Evolutionary conservation across 2,329 filamentous ascomycete genomes (phyloP).

Genomic region (Sporothrix euskadiensis): DNA sequence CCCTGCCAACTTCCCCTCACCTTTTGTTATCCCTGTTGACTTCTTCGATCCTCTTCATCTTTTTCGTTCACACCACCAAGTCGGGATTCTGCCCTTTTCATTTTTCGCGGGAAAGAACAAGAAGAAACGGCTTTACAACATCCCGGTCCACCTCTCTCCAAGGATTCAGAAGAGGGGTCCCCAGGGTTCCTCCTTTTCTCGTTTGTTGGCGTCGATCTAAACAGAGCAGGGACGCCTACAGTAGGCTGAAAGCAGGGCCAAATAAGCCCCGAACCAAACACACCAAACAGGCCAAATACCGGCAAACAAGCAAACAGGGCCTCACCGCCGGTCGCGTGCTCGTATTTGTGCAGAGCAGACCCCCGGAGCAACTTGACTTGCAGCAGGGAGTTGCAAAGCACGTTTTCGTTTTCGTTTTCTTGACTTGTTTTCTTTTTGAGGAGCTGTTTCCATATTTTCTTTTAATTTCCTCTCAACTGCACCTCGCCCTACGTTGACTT

Average conservation of each 20-base stretch:
- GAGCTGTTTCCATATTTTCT: background rate
- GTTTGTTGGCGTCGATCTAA: conserved; percentile 17
- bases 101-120: background rate
- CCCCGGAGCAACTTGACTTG: background rate
- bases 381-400: background rate
- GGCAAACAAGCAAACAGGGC: conserved; percentile 1
- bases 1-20: background rate
- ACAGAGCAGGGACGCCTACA: conserved; percentile 9
- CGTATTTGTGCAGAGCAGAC: conserved; percentile 21
- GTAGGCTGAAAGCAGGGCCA: conserved; percentile 1
- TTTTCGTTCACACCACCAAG: background rate
- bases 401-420: conserved; percentile 15
- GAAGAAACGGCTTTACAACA: background rate
- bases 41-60: conserved; percentile 8
- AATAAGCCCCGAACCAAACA: conserved; percentile 1
- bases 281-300: background rate
- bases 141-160: background rate
- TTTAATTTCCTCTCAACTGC: background rate
- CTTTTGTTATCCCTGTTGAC: background rate
- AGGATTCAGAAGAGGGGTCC: conserved; percentile 12
- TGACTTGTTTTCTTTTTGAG: background rate
- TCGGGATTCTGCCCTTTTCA: background rate
- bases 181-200: background rate
- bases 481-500: background rate
- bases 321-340: conserved; percentile 28